Evolutionary conservation across 805 yeast species (phyloP).

Genomic region (Naumovozyma dairenensis): DNA sequence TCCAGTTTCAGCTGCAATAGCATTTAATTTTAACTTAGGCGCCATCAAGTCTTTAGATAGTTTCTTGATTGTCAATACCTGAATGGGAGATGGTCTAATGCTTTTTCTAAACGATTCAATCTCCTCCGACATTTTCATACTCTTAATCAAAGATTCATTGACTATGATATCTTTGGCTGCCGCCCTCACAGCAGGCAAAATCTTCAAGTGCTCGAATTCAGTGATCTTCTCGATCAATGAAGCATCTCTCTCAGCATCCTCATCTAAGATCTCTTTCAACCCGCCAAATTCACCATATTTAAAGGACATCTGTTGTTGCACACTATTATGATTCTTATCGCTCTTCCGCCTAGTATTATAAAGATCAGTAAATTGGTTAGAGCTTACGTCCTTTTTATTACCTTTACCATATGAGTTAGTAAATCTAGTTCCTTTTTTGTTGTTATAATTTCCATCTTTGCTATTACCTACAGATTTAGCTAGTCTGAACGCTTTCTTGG

Average conservation of each 20-base stretch:
- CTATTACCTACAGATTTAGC: conserved; percentile 1
- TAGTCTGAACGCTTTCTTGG: conserved; percentile 5
- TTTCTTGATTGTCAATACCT: conserved; percentile 53
- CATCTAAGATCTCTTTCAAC: conserved; percentile 33
- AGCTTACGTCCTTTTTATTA: no score
- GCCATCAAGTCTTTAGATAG: conserved; percentile 28
- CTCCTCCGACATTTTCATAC: conserved; percentile 2
- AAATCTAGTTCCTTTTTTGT: background rate
- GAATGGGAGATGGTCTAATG: conserved; percentile 69
- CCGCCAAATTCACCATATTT: conserved; percentile 44
- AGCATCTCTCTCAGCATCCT: conserved; percentile 28
- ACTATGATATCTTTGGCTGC: conserved; percentile 49
- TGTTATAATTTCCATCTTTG: no score
- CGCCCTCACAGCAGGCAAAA: conserved; percentile 56
- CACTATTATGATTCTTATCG: background rate
- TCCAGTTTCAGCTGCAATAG: conserved; percentile 94
- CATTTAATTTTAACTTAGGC: conserved; percentile 46
- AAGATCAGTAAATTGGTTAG: no score
- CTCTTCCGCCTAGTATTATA: no score
- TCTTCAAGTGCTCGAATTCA: conserved; percentile 54
- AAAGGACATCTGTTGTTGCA: conserved; percentile 7
- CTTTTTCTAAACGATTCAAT: no score
- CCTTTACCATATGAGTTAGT: background rate
- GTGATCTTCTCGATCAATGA: conserved; percentile 43
- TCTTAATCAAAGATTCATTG: conserved; percentile 33